Percentiles rank a stretch among this genome's conserved stretches.
phyloP scores from a whole-genome alignment of 2,329 filamentous ascomycete species.

The Aspergillus uvarum region DNA sequence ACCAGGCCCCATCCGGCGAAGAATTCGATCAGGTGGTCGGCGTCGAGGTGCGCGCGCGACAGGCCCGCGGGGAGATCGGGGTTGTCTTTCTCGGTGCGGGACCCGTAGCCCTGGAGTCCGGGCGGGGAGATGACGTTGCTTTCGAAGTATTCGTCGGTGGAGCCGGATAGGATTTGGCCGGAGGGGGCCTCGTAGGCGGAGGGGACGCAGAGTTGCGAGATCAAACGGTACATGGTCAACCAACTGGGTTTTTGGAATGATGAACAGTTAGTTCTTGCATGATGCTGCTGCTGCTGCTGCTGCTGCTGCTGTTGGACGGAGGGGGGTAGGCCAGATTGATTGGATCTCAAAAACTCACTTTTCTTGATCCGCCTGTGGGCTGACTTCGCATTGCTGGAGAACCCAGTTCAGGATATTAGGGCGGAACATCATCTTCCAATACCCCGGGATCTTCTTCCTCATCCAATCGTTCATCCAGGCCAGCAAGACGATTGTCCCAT shows the following conservation, averaged over 20 bases:
- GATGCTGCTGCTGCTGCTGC: not conserved
- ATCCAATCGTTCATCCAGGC: slow-evolving; percentile 34
- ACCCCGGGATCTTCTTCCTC: slow-evolving; percentile 26
- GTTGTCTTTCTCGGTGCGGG: slow-evolving; percentile 24
- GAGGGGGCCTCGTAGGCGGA: not conserved
- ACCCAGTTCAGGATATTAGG: slow-evolving; percentile 40
- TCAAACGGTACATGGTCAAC: slow-evolving; percentile 28
- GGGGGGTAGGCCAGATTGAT: not conserved
- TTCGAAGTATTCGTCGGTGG: slow-evolving; percentile 23
- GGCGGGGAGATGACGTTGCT: slow-evolving; percentile 32
- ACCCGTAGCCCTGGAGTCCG: slow-evolving; percentile 29
- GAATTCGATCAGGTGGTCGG: slow-evolving; percentile 40
- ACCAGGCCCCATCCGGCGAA: slow-evolving; percentile 40
- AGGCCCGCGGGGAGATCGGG: slow-evolving; percentile 25
- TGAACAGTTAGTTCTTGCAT: not conserved
- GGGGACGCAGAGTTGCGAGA: slow-evolving; percentile 21
- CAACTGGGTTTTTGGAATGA: slow-evolving; percentile 17
- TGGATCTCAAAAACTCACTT: slow-evolving; percentile 17
- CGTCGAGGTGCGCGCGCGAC: slow-evolving; percentile 30
- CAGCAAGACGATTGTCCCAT: slow-evolving; percentile 34
- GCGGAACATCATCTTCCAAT: slow-evolving; percentile 41
- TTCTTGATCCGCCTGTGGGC: slow-evolving; percentile 11
- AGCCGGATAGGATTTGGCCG: slow-evolving; percentile 22
- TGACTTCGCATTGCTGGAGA: slow-evolving; percentile 23
- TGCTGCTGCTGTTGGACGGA: not conserved